Conservation (phyloP, 495 filamentous ascomycete species). For the Hypoxylon trugodes region DNA sequence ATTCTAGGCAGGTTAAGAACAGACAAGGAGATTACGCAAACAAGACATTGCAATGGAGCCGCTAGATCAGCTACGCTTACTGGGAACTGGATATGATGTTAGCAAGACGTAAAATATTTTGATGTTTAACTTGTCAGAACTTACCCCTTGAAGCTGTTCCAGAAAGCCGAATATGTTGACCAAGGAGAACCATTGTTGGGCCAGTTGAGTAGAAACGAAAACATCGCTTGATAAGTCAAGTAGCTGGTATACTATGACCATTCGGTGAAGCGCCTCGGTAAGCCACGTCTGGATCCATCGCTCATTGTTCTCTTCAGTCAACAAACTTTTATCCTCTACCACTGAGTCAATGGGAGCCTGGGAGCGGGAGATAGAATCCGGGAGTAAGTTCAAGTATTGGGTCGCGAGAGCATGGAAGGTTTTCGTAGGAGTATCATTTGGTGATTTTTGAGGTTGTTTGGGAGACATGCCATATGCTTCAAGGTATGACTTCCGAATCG, state of each 20-base stretch:
- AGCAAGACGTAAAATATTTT: constrained; percentile 28
- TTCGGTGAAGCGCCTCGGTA: constrained; percentile 73
- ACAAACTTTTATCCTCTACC: constrained; percentile 39
- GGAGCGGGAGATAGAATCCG: constrained; percentile 46
- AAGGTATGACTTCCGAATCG: constrained; percentile 41
- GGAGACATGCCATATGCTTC: constrained; percentile 45
- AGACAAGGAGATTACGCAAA: constrained; percentile 75
- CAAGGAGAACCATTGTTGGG: constrained; percentile 75
- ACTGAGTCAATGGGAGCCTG: constrained; percentile 36
- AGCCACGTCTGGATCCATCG: constrained; percentile 70
- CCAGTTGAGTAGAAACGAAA: constrained; percentile 65
- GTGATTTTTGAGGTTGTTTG: constrained; percentile 39
- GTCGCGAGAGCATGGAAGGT: constrained; percentile 50
- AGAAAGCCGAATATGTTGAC: constrained; percentile 72
- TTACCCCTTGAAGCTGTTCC: constrained; percentile 64
- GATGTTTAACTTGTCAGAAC: constrained; percentile 32
- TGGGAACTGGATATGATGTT: constrained; percentile 39
- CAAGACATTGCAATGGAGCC: constrained; percentile 69
- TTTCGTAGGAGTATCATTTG: constrained; percentile 40
- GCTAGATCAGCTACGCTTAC: constrained; percentile 61
- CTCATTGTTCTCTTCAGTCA: constrained; percentile 61
- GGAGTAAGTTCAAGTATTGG: constrained; percentile 49
- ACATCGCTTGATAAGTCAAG: constrained; percentile 64
- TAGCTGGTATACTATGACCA: constrained; percentile 77
- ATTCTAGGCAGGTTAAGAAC: constrained; percentile 72